Evolutionary conservation across 257 asterid genomes (phyloP), one percentile per base, ranked within the genome.

Genomic region (Knoxia roxburghii): DNA sequence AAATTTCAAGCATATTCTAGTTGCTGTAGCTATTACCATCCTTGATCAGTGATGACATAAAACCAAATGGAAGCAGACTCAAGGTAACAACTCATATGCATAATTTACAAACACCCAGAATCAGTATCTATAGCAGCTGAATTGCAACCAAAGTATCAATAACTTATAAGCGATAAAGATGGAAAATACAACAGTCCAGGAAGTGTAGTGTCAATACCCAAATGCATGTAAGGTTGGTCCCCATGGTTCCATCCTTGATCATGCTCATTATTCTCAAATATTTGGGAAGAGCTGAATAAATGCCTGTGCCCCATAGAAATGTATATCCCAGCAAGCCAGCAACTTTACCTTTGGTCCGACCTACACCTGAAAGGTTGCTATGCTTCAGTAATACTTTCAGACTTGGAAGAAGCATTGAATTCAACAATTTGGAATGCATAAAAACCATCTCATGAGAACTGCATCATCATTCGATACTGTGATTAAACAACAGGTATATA

Each of bases 251-350:
- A 82, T 55, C 87, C 89, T 64, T 78, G 91, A 27, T 89, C 89
- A 65, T 71, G 73, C 26, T 84, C 97, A 12, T n/a, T n/a, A n/a
- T 82, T 74, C 69, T 84, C 95, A 64, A 78, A 71, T 61, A 64
- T 64, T 32, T 78, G 96, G 78, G 96, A 74, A 51, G 87, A 57
- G 75, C 75, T 82, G 54, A 82, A 81, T 51, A 78, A 58, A 67
- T 87, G 84, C 58, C 88, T 87, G 67, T 86, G 95, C 69, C 87
- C 97, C 97, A 89, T 75, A 66, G 61, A 33, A 58, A 49, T 39
- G 32, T 30, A 35, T 17, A 7, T 14, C 52, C 41, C 64, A 24
- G 59, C 37, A 30, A 23, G 11, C 33, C 58, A 26, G 46, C 26
- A 17, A 15, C 24, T 52, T 21, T 23, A 65, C 45, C 65, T 61